These are phyloP conservation scores for Yamadazyma ubonensis DNA, from an alignment of 805 yeast genomes.

Conservation along the genomic window DNA sequence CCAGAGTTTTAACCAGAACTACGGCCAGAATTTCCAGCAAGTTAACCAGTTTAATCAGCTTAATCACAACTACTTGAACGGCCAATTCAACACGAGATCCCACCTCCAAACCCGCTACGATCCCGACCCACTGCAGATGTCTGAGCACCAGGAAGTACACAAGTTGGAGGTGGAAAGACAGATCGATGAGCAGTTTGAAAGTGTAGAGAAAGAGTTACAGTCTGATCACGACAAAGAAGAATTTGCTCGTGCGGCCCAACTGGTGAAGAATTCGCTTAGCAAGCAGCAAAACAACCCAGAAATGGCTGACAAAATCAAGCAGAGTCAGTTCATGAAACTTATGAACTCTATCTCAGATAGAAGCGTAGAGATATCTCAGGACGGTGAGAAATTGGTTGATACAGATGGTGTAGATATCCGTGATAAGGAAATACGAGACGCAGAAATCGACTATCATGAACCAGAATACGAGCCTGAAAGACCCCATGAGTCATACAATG, in stretches of 20 bases:
- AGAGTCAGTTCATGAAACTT: conserved; percentile 37
- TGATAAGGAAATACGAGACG: conserved; percentile 28
- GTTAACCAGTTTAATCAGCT: conserved; percentile 8
- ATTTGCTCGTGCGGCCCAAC: conserved; percentile 41
- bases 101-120: conserved; percentile 19
- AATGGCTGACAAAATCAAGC: conserved; percentile 31
- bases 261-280: conserved; percentile 30
- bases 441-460: conserved; percentile 14
- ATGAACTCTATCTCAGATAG: conserved; percentile 40
- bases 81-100: conserved; percentile 20
- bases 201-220: conserved; percentile 18
- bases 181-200: conserved; percentile 36
- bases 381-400: conserved; percentile 40
- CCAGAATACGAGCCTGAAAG: conserved; percentile 11
- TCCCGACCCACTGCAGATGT: conserved; percentile 10
- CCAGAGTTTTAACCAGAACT: conserved; percentile 12
- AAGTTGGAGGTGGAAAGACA: conserved; percentile 24
- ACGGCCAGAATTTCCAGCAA: conserved; percentile 14
- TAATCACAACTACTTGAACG: background rate
- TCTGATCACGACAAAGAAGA: conserved; percentile 26
- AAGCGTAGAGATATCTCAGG: conserved; percentile 31
- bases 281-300: conserved; percentile 19
- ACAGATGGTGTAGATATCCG: conserved; percentile 36
- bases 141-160: conserved; percentile 31
- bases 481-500: too few relatives aligned